phyloP scores from a whole-genome alignment of 129 eudicot genomes.

The Flaveria ramosissima region DNA sequence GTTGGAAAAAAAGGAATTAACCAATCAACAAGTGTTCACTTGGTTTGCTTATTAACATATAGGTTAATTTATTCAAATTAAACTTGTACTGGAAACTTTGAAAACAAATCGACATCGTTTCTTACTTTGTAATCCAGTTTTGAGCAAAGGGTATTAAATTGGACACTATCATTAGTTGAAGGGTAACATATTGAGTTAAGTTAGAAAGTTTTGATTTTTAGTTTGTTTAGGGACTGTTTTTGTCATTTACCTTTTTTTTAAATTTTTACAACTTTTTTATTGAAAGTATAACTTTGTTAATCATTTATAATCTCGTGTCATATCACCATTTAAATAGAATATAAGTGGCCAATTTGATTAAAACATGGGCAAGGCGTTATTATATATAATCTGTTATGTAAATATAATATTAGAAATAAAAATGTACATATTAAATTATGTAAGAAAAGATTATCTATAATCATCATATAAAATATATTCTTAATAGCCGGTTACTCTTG shows the following conservation, averaged over 20 bases:
- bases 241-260: background rate
- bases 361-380: background rate
- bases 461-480: background rate
- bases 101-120: background rate
- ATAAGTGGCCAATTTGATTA: background rate
- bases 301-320: slow-evolving; percentile 14
- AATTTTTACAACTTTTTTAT: background rate
- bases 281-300: background rate
- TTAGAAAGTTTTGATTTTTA: background rate
- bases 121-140: slow-evolving; percentile 6
- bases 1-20: too few species aligned
- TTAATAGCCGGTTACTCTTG: background rate
- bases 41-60: too few species aligned
- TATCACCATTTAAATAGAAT: background rate
- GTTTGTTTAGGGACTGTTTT: slow-evolving; percentile 9
- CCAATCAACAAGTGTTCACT: too few species aligned
- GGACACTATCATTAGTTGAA: background rate
- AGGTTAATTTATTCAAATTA: background rate
- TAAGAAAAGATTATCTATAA: background rate
- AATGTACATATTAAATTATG: background rate
- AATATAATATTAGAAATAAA: background rate
- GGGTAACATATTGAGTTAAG: background rate
- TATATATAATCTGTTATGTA: background rate
- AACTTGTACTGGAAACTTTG: background rate
- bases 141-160: slow-evolving; percentile 21